Conservation (phyloP, 2,329 filamentous ascomycete species). For the Teratosphaeria nubilosa region DNA sequence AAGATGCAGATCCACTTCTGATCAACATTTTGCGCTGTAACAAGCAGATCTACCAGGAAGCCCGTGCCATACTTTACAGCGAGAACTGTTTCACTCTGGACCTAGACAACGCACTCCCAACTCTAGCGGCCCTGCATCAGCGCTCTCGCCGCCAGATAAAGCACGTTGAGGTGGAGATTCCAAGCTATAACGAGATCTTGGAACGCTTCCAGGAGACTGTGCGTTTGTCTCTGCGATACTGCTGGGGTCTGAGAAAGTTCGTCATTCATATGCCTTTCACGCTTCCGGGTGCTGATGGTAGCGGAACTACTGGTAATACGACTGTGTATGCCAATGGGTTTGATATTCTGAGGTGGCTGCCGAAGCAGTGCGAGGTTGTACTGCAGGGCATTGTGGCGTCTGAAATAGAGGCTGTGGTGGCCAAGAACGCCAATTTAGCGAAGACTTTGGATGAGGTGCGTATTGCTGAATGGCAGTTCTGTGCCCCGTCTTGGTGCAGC, state of each 20-base stretch:
- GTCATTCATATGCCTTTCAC: slow-evolving; percentile 30
- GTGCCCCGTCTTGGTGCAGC: slow-evolving; percentile 1
- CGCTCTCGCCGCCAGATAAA: slow-evolving; percentile 34
- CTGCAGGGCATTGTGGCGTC: slow-evolving; percentile 31
- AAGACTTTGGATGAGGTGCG: slow-evolving; percentile 32
- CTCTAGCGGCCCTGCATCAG: slow-evolving; percentile 32
- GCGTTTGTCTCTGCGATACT: slow-evolving; percentile 35
- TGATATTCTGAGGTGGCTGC: slow-evolving; percentile 37
- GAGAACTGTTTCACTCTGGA: slow-evolving; percentile 31
- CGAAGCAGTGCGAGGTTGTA: slow-evolving; percentile 31
- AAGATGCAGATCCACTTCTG: slow-evolving; percentile 27
- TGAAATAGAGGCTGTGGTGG: slow-evolving; percentile 32
- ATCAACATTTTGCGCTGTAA: slow-evolving; percentile 31
- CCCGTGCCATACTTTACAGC: slow-evolving; percentile 31
- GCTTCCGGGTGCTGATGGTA: slow-evolving; percentile 21
- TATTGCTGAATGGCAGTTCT: slow-evolving; percentile 2
- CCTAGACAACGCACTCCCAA: slow-evolving; percentile 28
- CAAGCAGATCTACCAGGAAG: slow-evolving; percentile 31
- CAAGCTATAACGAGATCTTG: slow-evolving; percentile 36
- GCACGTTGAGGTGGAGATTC: slow-evolving; percentile 34
- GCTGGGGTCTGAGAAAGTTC: slow-evolving; percentile 34
- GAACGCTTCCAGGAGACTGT: slow-evolving; percentile 38
- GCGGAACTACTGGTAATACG: slow-evolving; percentile 25
- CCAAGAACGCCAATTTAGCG: slow-evolving; percentile 32
- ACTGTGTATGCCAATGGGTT: slow-evolving; percentile 39